These are phyloP conservation scores for Crataegus laevigata DNA, from an alignment of 306 rosid genomes.

Conservation along the genomic window DNA sequence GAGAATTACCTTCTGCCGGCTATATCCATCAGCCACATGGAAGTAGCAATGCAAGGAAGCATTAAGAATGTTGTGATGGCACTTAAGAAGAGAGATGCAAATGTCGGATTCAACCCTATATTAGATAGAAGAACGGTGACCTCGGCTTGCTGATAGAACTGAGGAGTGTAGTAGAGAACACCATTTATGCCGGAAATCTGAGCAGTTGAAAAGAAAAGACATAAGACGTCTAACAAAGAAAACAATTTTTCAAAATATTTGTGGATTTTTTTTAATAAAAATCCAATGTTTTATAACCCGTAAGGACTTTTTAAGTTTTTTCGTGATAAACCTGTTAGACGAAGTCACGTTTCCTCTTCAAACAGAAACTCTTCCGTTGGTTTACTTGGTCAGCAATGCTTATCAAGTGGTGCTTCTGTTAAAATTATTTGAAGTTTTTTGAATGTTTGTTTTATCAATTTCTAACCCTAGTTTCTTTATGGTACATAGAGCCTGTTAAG, in stretches of 20 bases:
- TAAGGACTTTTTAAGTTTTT: too few species aligned
- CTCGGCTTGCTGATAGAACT: conserved; percentile 56
- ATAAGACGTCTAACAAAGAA: background rate
- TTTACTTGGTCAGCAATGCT: too few species aligned
- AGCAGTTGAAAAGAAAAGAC: background rate
- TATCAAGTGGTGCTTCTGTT: too few species aligned
- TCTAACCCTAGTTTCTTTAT: too few species aligned
- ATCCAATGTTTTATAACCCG: background rate
- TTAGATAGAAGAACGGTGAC: conserved; percentile 45
- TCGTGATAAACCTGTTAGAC: conserved; percentile 18
- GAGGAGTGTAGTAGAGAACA: conserved; percentile 63
- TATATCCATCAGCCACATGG: conserved; percentile 63
- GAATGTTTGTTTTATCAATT: too few species aligned
- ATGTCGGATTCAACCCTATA: conserved; percentile 40
- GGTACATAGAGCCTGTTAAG: too few species aligned
- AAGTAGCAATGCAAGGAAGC: conserved; percentile 69
- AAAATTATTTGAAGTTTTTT: too few species aligned
- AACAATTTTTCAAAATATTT: background rate
- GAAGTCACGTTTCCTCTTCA: too few species aligned
- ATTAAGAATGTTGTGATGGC: conserved; percentile 48
- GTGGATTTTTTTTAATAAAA: too few species aligned
- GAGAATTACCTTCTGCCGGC: conserved; percentile 62
- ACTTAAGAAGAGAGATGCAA: conserved; percentile 52
- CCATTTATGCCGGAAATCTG: conserved; percentile 74
- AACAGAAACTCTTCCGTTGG: too few species aligned